These are phyloP conservation scores for Pythium sp. DNA, from an alignment of 352 stramenopile genomes.

Conservation along the genomic window DNA sequence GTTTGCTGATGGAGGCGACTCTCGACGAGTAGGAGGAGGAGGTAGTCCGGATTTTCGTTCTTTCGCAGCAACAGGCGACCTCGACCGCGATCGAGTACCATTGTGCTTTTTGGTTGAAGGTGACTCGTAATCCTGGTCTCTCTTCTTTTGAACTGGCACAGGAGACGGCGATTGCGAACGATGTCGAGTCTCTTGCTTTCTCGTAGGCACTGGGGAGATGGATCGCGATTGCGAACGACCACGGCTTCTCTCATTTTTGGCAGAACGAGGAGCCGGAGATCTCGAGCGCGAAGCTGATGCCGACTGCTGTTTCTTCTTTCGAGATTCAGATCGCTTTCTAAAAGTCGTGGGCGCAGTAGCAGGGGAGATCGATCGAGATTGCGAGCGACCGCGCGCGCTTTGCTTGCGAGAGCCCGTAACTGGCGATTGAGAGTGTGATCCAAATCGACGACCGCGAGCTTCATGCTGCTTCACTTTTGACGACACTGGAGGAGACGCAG, in stretches of 20 bases:
- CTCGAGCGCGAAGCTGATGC: constrained; percentile 1
- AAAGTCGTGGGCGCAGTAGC: background rate
- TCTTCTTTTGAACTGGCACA: background rate
- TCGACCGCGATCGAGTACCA: constrained; percentile 9
- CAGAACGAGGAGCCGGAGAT: constrained; percentile 1
- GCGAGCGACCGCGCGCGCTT: background rate
- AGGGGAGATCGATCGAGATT: constrained; percentile 12
- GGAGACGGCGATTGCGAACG: constrained; percentile 6
- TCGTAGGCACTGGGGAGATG: background rate
- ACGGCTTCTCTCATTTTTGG: background rate
- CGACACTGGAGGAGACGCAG: constrained; percentile 16
- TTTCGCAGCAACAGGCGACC: constrained; percentile 4
- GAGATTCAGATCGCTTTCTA: background rate
- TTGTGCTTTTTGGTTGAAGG: background rate
- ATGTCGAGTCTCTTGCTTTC: constrained; percentile 3
- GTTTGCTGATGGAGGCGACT: constrained; percentile 4
- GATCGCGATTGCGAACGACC: background rate
- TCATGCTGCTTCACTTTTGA: constrained; percentile 18
- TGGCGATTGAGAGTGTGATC: constrained; percentile 34
- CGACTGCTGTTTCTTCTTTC: background rate
- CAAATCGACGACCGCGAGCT: constrained; percentile 18
- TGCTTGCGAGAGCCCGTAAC: constrained; percentile 20
- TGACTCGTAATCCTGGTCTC: background rate
- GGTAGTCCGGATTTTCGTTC: background rate
- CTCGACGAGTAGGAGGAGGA: background rate